phyloP scores from a whole-genome alignment of 1,284 basidiomycete species.

The Termitomyces sp. region DNA sequence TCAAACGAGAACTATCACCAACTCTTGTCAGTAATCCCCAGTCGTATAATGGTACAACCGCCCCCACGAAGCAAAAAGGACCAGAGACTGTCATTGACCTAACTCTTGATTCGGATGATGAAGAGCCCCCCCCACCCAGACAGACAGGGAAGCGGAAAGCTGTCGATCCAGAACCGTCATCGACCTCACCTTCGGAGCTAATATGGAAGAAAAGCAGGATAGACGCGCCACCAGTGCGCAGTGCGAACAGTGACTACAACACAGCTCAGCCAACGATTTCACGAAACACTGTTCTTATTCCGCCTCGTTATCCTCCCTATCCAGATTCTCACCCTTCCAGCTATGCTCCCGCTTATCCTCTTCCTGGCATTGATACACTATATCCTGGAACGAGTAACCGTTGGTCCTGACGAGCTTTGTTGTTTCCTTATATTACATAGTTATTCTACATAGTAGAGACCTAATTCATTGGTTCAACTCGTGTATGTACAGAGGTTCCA shows the following conservation, averaged over 20 bases:
- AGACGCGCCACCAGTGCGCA: constrained; percentile 27
- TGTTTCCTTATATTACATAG: constrained; percentile 12
- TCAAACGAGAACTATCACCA: constrained; percentile 67
- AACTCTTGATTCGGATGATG: constrained; percentile 73
- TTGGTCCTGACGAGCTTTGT: constrained; percentile 16
- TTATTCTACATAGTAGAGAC: constrained; percentile 7
- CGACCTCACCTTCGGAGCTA: constrained; percentile 51
- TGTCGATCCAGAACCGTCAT: constrained; percentile 36
- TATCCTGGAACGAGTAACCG: constrained; percentile 16
- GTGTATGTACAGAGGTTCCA: background rate
- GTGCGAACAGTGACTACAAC: constrained; percentile 12
- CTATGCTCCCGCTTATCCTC: constrained; percentile 7
- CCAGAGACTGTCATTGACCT: constrained; percentile 66
- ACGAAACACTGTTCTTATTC: constrained; percentile 8
- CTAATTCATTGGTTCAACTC: constrained; percentile 9
- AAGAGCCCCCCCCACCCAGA: constrained; percentile 29
- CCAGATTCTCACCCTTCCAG: constrained; percentile 5
- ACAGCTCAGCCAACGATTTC: constrained; percentile 5
- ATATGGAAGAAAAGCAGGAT: constrained; percentile 70
- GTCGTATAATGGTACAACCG: constrained; percentile 9
- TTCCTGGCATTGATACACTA: constrained; percentile 18
- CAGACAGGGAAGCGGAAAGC: constrained; percentile 55
- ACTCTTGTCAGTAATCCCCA: constrained; percentile 42
- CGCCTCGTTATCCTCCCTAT: constrained; percentile 15
- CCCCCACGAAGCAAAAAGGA: constrained; percentile 23